Evolutionary conservation across 108 stramenopile genomes (phyloP).

Genomic region (Schizochytrium sp.): DNA sequence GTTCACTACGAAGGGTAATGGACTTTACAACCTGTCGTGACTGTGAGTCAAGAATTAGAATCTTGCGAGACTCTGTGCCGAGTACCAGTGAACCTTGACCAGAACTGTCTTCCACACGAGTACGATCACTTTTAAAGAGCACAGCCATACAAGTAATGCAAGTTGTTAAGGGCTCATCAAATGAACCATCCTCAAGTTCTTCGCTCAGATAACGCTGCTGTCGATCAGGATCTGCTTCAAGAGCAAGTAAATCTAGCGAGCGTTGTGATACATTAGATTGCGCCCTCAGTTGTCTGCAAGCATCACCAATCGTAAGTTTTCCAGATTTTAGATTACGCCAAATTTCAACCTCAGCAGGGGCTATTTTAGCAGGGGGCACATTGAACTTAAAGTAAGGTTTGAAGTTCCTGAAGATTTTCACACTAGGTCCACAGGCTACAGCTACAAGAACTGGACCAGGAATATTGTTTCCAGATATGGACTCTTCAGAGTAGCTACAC

Average conservation of each 20-base stretch:
- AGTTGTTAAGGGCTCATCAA: slow-evolving; percentile 62
- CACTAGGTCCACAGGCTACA: slow-evolving; percentile 72
- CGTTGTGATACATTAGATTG: slow-evolving; percentile 15
- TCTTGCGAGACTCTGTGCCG: slow-evolving; percentile 73
- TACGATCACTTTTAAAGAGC: slow-evolving; percentile 63
- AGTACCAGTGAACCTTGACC: slow-evolving; percentile 65
- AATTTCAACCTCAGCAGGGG: slow-evolving; percentile 45
- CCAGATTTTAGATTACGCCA: slow-evolving; percentile 59
- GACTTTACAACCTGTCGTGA: slow-evolving; percentile 38
- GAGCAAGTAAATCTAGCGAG: slow-evolving; percentile 35
- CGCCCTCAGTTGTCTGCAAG: slow-evolving; percentile 42
- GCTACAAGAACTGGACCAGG: slow-evolving; percentile 60
- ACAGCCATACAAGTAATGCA: slow-evolving; percentile 75
- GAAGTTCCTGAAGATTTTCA: slow-evolving; percentile 72
- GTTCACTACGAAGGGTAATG: slow-evolving; percentile 66
- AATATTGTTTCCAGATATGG: neutral
- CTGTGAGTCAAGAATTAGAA: slow-evolving; percentile 72
- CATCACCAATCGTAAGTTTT: neutral
- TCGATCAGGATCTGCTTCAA: neutral
- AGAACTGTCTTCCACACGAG: slow-evolving; percentile 36
- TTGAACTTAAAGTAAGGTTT: slow-evolving; percentile 75
- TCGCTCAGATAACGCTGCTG: slow-evolving; percentile 29
- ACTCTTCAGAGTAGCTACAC: neutral
- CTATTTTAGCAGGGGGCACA: slow-evolving; percentile 60
- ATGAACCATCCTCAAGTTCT: slow-evolving; percentile 54